A percentile compares a stretch with the other conserved stretches of the same genome.
Evolutionary conservation across 352 stramenopile genomes (phyloP).

Genomic region (Phytopythium cucurbitacearum): DNA sequence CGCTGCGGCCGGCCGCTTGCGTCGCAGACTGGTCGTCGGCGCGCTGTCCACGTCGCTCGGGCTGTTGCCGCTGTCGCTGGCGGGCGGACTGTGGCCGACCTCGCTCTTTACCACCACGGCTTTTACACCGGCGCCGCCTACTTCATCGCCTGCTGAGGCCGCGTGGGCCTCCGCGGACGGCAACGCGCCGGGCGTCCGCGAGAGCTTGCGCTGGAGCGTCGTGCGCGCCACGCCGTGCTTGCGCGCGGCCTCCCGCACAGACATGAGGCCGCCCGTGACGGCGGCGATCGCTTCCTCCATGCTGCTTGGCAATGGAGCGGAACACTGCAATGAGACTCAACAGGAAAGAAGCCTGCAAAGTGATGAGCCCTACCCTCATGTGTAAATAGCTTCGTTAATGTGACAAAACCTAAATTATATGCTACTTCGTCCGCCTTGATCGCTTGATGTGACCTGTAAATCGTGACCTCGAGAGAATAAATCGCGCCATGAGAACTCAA

Average conservation of each 20-base stretch:
- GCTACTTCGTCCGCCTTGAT: no score
- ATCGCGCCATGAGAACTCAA: no score
- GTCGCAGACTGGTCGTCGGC: constrained; percentile 8
- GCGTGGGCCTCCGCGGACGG: background rate
- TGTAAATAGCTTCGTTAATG: no score
- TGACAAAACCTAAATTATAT: no score
- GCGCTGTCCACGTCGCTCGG: constrained; percentile 15
- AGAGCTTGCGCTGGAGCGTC: constrained; percentile 72
- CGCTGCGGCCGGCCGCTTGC: constrained; percentile 45
- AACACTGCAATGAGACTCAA: no score
- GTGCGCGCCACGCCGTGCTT: constrained; percentile 66
- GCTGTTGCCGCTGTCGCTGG: constrained; percentile 7
- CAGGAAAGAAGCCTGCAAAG: no score
- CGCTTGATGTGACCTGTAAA: no score
- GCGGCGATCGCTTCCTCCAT: constrained; percentile 62
- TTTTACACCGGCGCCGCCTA: constrained; percentile 6
- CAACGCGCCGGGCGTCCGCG: constrained; percentile 1
- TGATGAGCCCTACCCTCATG: no score
- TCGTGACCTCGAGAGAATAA: no score
- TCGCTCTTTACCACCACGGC: constrained; percentile 6
- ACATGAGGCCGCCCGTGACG: constrained; percentile 50
- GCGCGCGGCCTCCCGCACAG: constrained; percentile 66
- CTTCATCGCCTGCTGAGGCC: background rate
- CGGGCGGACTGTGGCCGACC: background rate
- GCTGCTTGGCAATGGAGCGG: background rate